A percentile compares a stretch with the other conserved stretches of the same genome.
phyloP scores from a whole-genome alignment of 768 basidiomycete genomes.

The Macrocybe gigantea region DNA sequence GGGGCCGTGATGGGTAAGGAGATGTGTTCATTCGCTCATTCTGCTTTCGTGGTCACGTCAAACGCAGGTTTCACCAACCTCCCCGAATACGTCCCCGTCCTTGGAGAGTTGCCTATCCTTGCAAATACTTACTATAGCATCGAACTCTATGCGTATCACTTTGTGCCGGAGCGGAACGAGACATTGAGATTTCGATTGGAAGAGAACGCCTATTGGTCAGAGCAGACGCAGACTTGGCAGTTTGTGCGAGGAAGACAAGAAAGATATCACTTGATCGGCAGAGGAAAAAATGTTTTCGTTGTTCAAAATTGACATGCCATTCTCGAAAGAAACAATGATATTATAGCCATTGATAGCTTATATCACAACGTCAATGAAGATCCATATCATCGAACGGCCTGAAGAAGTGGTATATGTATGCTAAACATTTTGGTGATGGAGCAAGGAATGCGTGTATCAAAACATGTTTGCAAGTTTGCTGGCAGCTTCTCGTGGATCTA shows the following conservation, averaged over 20 bases:
- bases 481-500: constrained; percentile 84
- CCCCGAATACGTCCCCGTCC: constrained; percentile 37
- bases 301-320: constrained; percentile 13
- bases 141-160: constrained; percentile 44
- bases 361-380: too few species aligned
- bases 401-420: too few species aligned
- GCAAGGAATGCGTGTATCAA: too few species aligned
- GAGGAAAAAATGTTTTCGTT: constrained; percentile 12
- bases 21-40: background rate
- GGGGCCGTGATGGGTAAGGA: constrained; percentile 41
- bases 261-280: constrained; percentile 35
- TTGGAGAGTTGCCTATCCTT: constrained; percentile 42
- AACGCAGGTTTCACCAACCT: constrained; percentile 37
- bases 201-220: constrained; percentile 38
- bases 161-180: constrained; percentile 42
- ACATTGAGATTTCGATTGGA: constrained; percentile 39
- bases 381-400: too few species aligned
- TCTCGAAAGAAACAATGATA: too few species aligned
- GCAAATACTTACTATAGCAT: constrained; percentile 49
- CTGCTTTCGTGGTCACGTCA: background rate
- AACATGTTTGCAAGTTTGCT: constrained; percentile 91
- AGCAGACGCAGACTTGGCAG: constrained; percentile 32
- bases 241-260: constrained; percentile 48
- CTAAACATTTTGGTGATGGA: too few species aligned
- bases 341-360: too few species aligned